Conservation (phyloP, 345 rosid genomes). For the Salix dunnii region DNA sequence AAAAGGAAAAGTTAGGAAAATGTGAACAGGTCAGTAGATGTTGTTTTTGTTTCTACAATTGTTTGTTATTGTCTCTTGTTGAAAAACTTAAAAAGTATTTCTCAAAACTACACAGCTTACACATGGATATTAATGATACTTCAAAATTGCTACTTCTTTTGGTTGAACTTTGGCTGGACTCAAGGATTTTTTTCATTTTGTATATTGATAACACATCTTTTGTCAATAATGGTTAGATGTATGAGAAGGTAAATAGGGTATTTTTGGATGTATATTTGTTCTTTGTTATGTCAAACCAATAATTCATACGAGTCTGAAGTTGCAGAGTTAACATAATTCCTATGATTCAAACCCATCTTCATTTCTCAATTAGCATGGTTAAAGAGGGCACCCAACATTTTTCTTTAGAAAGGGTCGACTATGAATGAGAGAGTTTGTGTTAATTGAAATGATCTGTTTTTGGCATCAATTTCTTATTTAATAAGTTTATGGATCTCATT, state of each 20-base stretch:
- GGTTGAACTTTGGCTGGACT: not conserved
- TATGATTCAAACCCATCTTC: not conserved
- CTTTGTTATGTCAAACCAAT: not conserved
- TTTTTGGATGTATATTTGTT: too few species aligned
- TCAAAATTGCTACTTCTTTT: not conserved
- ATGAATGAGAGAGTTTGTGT: not conserved
- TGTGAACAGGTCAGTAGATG: slow-evolving; percentile 68
- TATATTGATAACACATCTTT: not conserved
- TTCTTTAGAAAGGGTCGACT: not conserved
- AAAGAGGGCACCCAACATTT: not conserved
- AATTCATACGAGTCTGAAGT: not conserved
- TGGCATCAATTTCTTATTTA: not conserved
- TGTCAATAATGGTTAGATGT: not conserved
- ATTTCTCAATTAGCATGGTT: not conserved
- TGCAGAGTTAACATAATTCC: not conserved
- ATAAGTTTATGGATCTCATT: slow-evolving; percentile 23
- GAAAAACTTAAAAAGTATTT: not conserved
- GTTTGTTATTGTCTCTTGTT: not conserved
- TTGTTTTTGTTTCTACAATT: not conserved
- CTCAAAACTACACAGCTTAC: not conserved
- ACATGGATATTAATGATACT: not conserved
- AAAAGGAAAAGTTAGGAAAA: slow-evolving; percentile 79
- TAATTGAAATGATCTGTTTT: not conserved
- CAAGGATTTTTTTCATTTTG: not conserved
- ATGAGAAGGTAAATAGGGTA: not conserved